phyloP scores from a whole-genome alignment of 495 filamentous ascomycete genomes.

The Choiromyces venosus region DNA sequence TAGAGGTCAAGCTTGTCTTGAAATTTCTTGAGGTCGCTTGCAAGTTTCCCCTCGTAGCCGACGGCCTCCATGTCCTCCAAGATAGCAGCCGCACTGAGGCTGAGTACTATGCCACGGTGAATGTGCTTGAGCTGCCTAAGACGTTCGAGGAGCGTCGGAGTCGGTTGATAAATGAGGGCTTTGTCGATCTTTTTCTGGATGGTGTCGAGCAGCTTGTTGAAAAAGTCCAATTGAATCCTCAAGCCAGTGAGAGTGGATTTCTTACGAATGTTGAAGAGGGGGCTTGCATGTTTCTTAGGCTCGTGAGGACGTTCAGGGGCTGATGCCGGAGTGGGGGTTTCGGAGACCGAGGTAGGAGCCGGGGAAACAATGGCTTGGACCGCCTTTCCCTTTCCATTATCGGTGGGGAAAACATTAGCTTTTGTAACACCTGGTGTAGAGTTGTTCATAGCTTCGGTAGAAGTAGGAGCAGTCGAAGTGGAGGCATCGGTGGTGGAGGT shows the following conservation, averaged over 20 bases:
- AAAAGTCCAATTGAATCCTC: neutral
- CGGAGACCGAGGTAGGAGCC: rapidly evolving
- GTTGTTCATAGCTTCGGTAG: neutral
- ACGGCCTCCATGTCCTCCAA: neutral
- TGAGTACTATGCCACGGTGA: neutral
- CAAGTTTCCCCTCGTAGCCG: neutral
- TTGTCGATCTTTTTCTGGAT: neutral
- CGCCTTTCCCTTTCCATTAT: neutral
- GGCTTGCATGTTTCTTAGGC: neutral
- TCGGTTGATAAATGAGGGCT: neutral
- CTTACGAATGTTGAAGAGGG: neutral
- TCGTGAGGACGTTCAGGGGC: rapidly evolving
- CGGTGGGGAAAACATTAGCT: neutral
- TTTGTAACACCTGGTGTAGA: neutral
- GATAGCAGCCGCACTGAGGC: neutral
- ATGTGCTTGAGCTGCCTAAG: neutral
- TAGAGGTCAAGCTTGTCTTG: neutral
- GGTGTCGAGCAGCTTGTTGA: neutral
- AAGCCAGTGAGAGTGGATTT: neutral
- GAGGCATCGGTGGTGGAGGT: rapidly evolving
- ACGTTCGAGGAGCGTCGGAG: neutral
- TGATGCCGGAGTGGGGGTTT: neutral
- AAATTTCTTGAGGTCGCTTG: neutral
- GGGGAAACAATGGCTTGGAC: neutral
- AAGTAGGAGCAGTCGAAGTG: too few relatives aligned